Percentiles rank a stretch among this genome's conserved stretches.
phyloP scores from a whole-genome alignment of 73 alveolate genomes.

The Loxodes magnus region DNA sequence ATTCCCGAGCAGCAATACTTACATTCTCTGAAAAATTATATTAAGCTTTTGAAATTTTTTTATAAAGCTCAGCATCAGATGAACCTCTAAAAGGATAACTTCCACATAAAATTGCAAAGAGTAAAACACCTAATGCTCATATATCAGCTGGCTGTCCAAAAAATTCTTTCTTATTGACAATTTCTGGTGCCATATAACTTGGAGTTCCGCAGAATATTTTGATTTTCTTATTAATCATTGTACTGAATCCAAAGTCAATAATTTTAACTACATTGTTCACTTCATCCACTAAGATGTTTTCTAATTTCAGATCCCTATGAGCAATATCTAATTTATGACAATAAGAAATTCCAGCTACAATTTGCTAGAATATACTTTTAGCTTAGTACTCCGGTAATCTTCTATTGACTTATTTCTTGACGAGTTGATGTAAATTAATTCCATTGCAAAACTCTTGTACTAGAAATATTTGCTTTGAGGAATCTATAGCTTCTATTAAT shows the following conservation, averaged over 20 bases:
- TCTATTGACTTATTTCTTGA: conserved; percentile 19
- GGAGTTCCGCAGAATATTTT: conserved; percentile 75
- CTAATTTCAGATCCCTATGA: conserved; percentile 85
- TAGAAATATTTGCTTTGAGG: conserved; percentile 29
- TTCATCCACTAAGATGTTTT: conserved; percentile 61
- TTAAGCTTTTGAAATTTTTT: conserved; percentile 33
- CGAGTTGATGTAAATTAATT: conserved; percentile 29
- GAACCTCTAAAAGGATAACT: conserved; percentile 54
- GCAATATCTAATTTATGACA: conserved; percentile 53
- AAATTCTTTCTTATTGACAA: conserved; percentile 42
- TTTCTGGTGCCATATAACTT: conserved; percentile 74
- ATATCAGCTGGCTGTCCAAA: conserved; percentile 57
- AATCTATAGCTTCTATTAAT: conserved; percentile 47
- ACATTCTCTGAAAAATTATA: conserved; percentile 22
- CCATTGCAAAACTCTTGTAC: conserved; percentile 50
- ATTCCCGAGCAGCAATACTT: conserved; percentile 15
- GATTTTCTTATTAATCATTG: conserved; percentile 31
- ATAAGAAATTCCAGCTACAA: conserved; percentile 55
- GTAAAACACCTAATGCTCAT: conserved; percentile 68
- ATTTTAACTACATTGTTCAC: conserved; percentile 17
- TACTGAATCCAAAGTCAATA: conserved; percentile 41
- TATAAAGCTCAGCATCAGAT: conserved; percentile 38
- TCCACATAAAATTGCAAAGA: conserved; percentile 49
- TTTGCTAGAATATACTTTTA: conserved; percentile 47
- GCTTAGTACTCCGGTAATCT: conserved; percentile 52